A percentile compares a stretch with the other conserved stretches of the same genome.
phyloP scores from a whole-genome alignment of 768 basidiomycete genomes.

The Pleurotus giganteus region DNA sequence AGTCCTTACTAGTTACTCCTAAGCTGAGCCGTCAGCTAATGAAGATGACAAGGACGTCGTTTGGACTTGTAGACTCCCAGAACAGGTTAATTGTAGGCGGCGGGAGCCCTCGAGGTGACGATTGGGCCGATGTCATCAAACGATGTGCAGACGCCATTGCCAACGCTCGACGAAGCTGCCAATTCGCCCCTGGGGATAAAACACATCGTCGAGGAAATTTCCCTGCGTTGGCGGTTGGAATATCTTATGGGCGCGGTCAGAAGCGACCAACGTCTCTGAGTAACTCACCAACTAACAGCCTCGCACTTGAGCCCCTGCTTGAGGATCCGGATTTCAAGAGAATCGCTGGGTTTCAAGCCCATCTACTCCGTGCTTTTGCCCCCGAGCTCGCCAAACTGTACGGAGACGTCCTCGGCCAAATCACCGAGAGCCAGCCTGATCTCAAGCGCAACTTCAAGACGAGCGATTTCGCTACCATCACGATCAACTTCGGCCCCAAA shows the following conservation, averaged over 20 bases:
- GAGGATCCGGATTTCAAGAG: background rate
- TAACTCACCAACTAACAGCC: background rate
- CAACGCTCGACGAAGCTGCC: background rate
- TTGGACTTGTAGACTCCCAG: background rate
- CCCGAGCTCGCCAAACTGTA: background rate
- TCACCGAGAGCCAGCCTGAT: background rate
- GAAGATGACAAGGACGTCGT: background rate
- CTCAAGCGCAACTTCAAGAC: constrained; percentile 8
- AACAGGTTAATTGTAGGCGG: background rate
- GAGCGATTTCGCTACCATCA: constrained; percentile 23
- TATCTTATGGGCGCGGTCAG: background rate
- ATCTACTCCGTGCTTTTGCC: background rate
- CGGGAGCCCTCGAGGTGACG: background rate
- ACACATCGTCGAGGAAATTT: background rate
- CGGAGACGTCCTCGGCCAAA: background rate
- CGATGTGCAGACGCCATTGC: background rate
- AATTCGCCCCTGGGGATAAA: background rate
- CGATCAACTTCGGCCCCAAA: no score
- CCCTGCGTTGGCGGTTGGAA: background rate
- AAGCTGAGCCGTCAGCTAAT: background rate
- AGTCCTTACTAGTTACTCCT: background rate
- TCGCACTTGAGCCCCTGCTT: background rate
- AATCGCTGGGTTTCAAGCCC: background rate
- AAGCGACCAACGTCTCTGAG: background rate
- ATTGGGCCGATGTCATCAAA: background rate